A percentile compares a stretch with the other conserved stretches of the same genome.
Evolutionary conservation across 768 basidiomycete genomes (phyloP).

Genomic region (Suillus sp.): DNA sequence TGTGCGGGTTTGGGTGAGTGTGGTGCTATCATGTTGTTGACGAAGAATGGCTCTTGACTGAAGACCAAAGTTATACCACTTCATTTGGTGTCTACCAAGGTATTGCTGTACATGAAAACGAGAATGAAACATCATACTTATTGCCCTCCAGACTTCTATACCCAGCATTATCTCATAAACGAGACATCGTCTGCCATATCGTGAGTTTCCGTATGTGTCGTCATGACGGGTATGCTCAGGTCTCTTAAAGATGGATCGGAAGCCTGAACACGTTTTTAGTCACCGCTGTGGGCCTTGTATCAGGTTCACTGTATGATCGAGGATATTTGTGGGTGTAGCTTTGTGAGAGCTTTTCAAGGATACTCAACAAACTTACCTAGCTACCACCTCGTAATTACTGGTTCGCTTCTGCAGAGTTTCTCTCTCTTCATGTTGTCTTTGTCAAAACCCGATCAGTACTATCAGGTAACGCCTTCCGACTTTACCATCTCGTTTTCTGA

Average conservation of each 20-base stretch:
- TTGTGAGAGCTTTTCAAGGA: background rate
- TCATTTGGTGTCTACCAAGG: conserved; percentile 50
- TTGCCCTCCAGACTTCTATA: conserved; percentile 39
- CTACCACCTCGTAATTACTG: conserved; percentile 47
- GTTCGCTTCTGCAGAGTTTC: conserved; percentile 45
- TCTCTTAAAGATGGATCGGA: conserved; percentile 44
- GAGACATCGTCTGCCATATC: conserved; percentile 42
- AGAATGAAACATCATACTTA: background rate
- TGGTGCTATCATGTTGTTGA: background rate
- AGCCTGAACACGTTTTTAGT: conserved; percentile 50
- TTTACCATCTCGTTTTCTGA: background rate
- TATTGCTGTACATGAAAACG: conserved; percentile 4
- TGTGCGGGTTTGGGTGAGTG: conserved; percentile 38
- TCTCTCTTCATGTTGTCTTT: conserved; percentile 47
- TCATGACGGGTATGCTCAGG: conserved; percentile 12
- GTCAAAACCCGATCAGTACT: conserved; percentile 39
- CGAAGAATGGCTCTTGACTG: background rate
- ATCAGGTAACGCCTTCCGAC: conserved; percentile 31
- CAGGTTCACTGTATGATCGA: conserved; percentile 51
- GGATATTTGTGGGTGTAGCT: conserved; percentile 49
- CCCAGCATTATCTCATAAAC: conserved; percentile 38
- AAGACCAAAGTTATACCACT: conserved; percentile 32
- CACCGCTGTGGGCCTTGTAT: conserved; percentile 45
- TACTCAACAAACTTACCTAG: conserved; percentile 25
- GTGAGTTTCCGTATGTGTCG: conserved; percentile 26